phyloP scores from a whole-genome alignment of 768 basidiomycete genomes.

The Amanita pallidorosea region DNA sequence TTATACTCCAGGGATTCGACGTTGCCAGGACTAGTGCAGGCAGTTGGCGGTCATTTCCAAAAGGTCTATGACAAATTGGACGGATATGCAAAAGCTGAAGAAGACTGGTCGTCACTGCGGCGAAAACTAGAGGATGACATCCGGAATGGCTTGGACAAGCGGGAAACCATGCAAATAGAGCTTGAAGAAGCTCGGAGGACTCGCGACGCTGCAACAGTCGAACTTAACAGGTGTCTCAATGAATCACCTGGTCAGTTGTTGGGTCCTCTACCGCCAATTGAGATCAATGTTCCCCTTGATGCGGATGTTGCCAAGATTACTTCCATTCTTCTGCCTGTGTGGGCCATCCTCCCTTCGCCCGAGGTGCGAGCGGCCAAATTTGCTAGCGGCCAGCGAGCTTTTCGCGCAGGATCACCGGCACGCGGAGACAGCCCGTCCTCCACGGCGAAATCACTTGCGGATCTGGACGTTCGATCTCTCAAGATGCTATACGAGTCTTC shows the following conservation, averaged over 20 bases:
- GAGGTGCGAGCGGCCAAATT: slow-evolving; percentile 70
- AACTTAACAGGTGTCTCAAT: slow-evolving; percentile 3
- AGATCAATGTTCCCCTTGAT: slow-evolving; percentile 15
- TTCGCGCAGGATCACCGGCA: slow-evolving; percentile 35
- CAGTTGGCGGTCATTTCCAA: slow-evolving; percentile 42
- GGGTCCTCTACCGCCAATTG: slow-evolving; percentile 16
- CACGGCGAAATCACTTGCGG: slow-evolving; percentile 47
- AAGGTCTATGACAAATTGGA: slow-evolving; percentile 34
- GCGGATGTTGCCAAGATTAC: slow-evolving; percentile 45
- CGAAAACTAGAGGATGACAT: slow-evolving; percentile 42
- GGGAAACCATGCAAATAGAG: slow-evolving; percentile 36
- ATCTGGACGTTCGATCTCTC: slow-evolving; percentile 80
- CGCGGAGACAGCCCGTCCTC: slow-evolving; percentile 19
- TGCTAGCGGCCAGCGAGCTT: slow-evolving; percentile 27
- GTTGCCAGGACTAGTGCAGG: slow-evolving; percentile 34
- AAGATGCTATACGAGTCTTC: slow-evolving; percentile 61
- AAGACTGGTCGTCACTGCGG: slow-evolving; percentile 36
- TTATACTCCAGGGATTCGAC: slow-evolving; percentile 41
- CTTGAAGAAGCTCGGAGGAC: slow-evolving; percentile 44
- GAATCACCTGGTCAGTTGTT: slow-evolving; percentile 7
- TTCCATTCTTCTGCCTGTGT: slow-evolving; percentile 59
- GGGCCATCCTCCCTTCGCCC: slow-evolving; percentile 75
- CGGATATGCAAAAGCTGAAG: slow-evolving; percentile 27
- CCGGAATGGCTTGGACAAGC: slow-evolving; percentile 30
- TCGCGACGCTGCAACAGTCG: slow-evolving; percentile 23